A percentile compares a stretch with the other conserved stretches of the same genome.
Evolutionary conservation across 345 rosid genomes (phyloP).

Genomic region (Kandelia obovata): DNA sequence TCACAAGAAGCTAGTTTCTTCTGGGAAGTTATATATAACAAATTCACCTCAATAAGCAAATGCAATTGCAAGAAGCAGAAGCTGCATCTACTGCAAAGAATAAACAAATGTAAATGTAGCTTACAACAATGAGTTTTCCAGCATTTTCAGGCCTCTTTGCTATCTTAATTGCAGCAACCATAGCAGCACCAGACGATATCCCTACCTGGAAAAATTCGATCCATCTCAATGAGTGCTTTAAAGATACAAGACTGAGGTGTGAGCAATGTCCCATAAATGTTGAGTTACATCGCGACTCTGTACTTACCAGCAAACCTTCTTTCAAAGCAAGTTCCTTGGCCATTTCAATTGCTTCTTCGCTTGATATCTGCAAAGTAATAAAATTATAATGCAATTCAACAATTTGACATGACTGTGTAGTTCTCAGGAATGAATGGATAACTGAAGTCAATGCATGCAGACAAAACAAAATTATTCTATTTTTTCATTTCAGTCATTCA

Average conservation of each 20-base stretch:
- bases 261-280: neutral
- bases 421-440: neutral
- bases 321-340: constrained; percentile 45
- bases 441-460: neutral
- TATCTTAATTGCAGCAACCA: constrained; percentile 47
- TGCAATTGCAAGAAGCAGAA: neutral
- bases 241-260: too few species aligned
- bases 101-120: constrained; percentile 6
- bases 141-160: constrained; percentile 53
- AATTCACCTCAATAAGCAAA: neutral
- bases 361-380: constrained; percentile 33
- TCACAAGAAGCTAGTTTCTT: too few species aligned
- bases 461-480: neutral
- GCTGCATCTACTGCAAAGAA: too few species aligned
- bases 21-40: too few species aligned
- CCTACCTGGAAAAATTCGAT: constrained; percentile 35
- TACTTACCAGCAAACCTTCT: constrained; percentile 49
- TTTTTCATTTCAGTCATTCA: neutral
- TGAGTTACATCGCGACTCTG: neutral
- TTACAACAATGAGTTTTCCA: constrained; percentile 53
- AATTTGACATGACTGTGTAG: neutral
- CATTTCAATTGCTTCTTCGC: constrained; percentile 50
- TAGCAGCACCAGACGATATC: constrained; percentile 59
- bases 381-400: neutral
- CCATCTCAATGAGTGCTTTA: too few species aligned